Percentiles rank a stretch among this genome's conserved stretches.
phyloP scores from a whole-genome alignment of 2,329 filamentous ascomycete genomes.

The Fusarium lateritium region DNA sequence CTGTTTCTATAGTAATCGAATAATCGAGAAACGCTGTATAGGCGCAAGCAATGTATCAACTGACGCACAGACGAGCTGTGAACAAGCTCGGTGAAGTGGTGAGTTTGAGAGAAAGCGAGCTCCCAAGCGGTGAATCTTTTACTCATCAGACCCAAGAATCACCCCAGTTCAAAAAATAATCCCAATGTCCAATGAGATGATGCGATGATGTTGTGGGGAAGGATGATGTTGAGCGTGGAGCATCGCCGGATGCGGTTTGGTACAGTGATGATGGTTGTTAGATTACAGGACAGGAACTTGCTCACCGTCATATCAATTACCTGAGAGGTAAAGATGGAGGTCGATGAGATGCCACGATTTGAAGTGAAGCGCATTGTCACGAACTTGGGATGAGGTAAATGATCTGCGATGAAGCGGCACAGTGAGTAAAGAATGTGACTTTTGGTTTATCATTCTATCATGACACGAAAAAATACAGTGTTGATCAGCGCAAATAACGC shows the following conservation, averaged over 20 bases:
- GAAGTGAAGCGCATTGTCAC: background rate
- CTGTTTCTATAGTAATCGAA: slow-evolving; percentile 8
- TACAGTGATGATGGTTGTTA: slow-evolving; percentile 9
- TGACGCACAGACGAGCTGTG: slow-evolving; percentile 11
- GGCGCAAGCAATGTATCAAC: slow-evolving; percentile 11
- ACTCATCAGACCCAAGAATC: slow-evolving; percentile 10
- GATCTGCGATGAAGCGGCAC: slow-evolving; percentile 16
- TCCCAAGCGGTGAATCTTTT: slow-evolving; percentile 38
- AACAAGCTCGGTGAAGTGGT: background rate
- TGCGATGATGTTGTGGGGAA: slow-evolving; percentile 34
- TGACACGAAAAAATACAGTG: slow-evolving; percentile 14
- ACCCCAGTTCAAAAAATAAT: slow-evolving; percentile 4
- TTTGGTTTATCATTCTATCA: slow-evolving; percentile 10
- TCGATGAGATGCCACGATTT: slow-evolving; percentile 4
- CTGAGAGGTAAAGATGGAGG: background rate
- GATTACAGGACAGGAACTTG: background rate
- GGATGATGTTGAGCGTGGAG: slow-evolving; percentile 32
- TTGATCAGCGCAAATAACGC: background rate
- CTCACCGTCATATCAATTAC: background rate
- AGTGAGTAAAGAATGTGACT: slow-evolving; percentile 2
- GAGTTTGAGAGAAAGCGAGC: slow-evolving; percentile 12
- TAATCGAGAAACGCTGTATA: slow-evolving; percentile 2
- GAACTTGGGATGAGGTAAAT: background rate
- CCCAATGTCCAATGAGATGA: slow-evolving; percentile 30
- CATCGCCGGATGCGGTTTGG: slow-evolving; percentile 39